Evolutionary conservation across 192 early-diverging fungal genomes (phyloP).

Genomic region (Entomortierella chlamydospora): DNA sequence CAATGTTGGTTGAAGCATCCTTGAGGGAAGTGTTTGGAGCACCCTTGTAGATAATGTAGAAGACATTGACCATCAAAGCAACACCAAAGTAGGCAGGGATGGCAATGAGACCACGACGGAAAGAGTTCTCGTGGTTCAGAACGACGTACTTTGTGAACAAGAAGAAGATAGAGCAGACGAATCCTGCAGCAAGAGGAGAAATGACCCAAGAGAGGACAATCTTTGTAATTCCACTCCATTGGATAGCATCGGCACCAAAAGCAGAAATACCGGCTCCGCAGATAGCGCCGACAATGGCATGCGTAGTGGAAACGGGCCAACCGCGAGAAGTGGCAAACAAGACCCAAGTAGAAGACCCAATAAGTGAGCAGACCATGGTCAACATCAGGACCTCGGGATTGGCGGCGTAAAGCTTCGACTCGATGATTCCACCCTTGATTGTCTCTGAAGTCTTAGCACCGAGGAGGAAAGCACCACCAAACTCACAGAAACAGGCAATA

Average conservation of each 20-base stretch:
- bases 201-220: constrained; percentile 85
- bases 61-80: constrained; percentile 70
- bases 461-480: constrained; percentile 81
- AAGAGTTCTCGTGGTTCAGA: constrained; percentile 69
- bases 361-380: constrained; percentile 85
- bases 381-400: constrained; percentile 83
- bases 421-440: constrained; percentile 82
- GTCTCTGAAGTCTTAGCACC: constrained; percentile 81
- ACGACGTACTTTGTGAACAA: constrained; percentile 72
- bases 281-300: constrained; percentile 86
- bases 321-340: constrained; percentile 74
- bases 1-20: constrained; percentile 41
- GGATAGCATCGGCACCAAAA: constrained; percentile 70
- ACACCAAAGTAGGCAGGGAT: constrained; percentile 79
- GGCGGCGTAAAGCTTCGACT: constrained; percentile 60
- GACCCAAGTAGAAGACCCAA: constrained; percentile 83
- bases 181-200: constrained; percentile 74
- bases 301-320: constrained; percentile 83
- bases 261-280: constrained; percentile 80
- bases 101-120: constrained; percentile 73
- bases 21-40: constrained; percentile 59
- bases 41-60: constrained; percentile 82
- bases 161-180: constrained; percentile 74
- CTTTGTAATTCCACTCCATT: constrained; percentile 65
- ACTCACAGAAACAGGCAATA: constrained; percentile 88